phyloP scores from a whole-genome alignment of 805 yeast genomes.

The Priceomyces fermenticarens region DNA sequence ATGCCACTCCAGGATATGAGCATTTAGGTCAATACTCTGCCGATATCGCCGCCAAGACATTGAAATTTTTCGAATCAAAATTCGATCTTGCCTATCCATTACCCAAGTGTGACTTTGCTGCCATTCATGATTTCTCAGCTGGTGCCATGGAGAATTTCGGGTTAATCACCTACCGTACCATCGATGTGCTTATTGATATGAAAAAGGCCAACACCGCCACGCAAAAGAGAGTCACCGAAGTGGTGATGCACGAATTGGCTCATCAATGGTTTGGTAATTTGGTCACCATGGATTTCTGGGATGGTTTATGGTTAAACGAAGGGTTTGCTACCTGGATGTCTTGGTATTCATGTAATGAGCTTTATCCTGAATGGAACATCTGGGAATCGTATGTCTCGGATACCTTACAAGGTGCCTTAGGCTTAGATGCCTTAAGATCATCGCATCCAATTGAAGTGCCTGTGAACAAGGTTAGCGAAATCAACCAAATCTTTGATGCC shows the following conservation, averaged over 20 bases:
- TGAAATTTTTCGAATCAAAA: slow-evolving; percentile 67
- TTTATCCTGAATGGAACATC: slow-evolving; percentile 83
- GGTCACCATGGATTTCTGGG: slow-evolving; percentile 94
- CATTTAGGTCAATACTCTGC: slow-evolving; percentile 71
- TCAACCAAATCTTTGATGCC: slow-evolving; percentile 82
- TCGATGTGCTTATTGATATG: slow-evolving; percentile 71
- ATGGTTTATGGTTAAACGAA: slow-evolving; percentile 84
- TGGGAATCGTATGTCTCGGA: slow-evolving; percentile 82
- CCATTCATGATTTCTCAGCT: slow-evolving; percentile 78
- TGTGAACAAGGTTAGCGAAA: slow-evolving; percentile 71
- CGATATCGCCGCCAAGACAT: slow-evolving; percentile 70
- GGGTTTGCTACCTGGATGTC: slow-evolving; percentile 93
- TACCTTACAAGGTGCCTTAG: slow-evolving; percentile 70
- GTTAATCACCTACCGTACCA: slow-evolving; percentile 74
- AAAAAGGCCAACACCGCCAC: slow-evolving; percentile 61
- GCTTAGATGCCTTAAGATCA: slow-evolving; percentile 74
- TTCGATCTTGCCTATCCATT: slow-evolving; percentile 76
- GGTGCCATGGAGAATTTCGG: slow-evolving; percentile 94
- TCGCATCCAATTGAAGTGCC: slow-evolving; percentile 88
- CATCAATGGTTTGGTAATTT: slow-evolving; percentile 92
- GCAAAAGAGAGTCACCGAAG: slow-evolving; percentile 77
- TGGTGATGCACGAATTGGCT: slow-evolving; percentile 84
- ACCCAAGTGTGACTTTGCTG: slow-evolving; percentile 80
- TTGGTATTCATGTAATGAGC: slow-evolving; percentile 74
- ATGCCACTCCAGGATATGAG: slow-evolving; percentile 76